Percentiles rank a stretch among this genome's conserved stretches.
phyloP scores from a whole-genome alignment of 495 filamentous ascomycete species.

The Aspergillus carlsbadensis region DNA sequence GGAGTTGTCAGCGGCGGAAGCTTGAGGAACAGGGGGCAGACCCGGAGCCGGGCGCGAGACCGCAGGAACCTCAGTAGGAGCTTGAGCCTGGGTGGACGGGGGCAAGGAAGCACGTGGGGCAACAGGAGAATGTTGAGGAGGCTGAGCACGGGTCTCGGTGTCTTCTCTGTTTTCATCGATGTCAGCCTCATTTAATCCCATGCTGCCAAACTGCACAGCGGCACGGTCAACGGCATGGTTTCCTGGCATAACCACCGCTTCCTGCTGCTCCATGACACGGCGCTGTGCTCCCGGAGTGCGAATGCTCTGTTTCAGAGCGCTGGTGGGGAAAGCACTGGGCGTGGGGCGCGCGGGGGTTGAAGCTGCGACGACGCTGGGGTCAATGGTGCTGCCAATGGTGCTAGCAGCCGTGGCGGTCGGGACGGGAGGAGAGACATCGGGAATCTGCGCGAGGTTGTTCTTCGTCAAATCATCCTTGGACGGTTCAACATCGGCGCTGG shows the following conservation, averaged over 20 bases:
- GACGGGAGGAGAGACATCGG: slow-evolving; percentile 71
- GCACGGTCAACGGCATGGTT: slow-evolving; percentile 92
- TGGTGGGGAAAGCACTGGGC: slow-evolving; percentile 68
- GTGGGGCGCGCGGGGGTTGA: slow-evolving; percentile 64
- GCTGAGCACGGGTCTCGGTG: slow-evolving; percentile 89
- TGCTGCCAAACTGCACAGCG: slow-evolving; percentile 95
- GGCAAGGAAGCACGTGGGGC: slow-evolving; percentile 91
- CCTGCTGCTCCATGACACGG: slow-evolving; percentile 87
- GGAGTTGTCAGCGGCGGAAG: slow-evolving; percentile 42
- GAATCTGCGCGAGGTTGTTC: slow-evolving; percentile 85
- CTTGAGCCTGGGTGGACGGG: slow-evolving; percentile 57
- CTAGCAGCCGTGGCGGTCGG: slow-evolving; percentile 85
- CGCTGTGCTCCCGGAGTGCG: slow-evolving; percentile 77
- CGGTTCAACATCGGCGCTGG: slow-evolving; percentile 57
- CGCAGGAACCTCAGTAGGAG: slow-evolving; percentile 54
- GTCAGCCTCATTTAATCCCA: slow-evolving; percentile 86
- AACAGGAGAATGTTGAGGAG: slow-evolving; percentile 89
- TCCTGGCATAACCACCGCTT: slow-evolving; percentile 98
- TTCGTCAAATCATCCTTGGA: slow-evolving; percentile 86
- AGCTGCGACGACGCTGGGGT: slow-evolving; percentile 49
- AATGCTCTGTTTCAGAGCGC: slow-evolving; percentile 71
- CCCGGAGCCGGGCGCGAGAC: slow-evolving; percentile 68
- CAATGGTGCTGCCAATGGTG: slow-evolving; percentile 80
- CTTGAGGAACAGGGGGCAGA: slow-evolving; percentile 64
- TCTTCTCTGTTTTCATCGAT: slow-evolving; percentile 94